Percentiles rank a stretch among this genome's conserved stretches.
These are phyloP conservation scores for Xylariaceae sp. DNA, from an alignment of 2,329 filamentous ascomycete genomes.

Conservation along the genomic window DNA sequence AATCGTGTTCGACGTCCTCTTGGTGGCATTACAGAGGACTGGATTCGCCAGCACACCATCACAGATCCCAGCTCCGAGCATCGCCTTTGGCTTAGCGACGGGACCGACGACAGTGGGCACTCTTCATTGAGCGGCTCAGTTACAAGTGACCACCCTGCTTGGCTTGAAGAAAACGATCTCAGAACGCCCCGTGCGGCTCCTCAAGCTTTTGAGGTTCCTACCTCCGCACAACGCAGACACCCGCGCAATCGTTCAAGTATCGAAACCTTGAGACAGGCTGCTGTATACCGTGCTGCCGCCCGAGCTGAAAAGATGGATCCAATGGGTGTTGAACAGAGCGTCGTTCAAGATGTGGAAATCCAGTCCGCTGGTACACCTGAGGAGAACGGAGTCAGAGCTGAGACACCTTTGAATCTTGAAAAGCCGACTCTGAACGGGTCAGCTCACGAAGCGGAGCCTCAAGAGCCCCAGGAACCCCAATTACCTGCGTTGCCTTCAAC, in stretches of 20 bases:
- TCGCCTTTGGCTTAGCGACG: conserved; percentile 81
- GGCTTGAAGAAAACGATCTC: conserved; percentile 46
- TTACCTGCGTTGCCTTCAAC: conserved; percentile 22
- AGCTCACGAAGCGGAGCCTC: conserved; percentile 18
- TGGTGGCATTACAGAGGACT: conserved; percentile 71
- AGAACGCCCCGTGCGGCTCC: conserved; percentile 45
- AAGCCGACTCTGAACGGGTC: conserved; percentile 28
- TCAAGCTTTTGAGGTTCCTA: conserved; percentile 27
- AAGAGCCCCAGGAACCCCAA: too few relatives aligned
- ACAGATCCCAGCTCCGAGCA: conserved; percentile 65
- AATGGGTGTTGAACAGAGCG: conserved; percentile 18
- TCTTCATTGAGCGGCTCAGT: conserved; percentile 69
- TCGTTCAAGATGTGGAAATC: conserved; percentile 27
- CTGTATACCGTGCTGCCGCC: conserved; percentile 24
- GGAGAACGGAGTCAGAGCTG: too few relatives aligned
- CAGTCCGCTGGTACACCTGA: conserved; percentile 25
- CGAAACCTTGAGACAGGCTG: conserved; percentile 49
- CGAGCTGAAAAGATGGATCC: conserved; percentile 25
- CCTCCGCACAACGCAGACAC: conserved; percentile 32
- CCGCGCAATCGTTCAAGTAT: conserved; percentile 50
- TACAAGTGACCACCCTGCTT: conserved; percentile 44
- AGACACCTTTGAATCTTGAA: conserved; percentile 32
- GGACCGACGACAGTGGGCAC: conserved; percentile 66
- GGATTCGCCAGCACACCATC: conserved; percentile 82
- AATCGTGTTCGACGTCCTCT: conserved; percentile 58